These are phyloP conservation scores for Rubia balearica DNA, from an alignment of 305 asterid species.

Conservation along the genomic window DNA sequence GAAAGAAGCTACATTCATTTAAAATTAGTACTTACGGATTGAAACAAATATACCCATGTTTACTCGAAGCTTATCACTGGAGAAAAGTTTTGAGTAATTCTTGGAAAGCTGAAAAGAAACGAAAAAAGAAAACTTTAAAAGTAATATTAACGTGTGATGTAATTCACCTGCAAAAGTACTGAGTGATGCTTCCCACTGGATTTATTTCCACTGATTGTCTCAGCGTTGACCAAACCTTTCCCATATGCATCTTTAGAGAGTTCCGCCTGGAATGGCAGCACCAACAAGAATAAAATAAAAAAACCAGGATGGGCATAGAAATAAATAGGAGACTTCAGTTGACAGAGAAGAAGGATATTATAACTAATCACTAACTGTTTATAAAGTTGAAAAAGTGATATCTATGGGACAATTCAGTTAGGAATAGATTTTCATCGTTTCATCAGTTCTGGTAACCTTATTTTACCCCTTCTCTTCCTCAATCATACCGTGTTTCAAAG, in stretches of 20 bases:
- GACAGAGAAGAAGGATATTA: too few relatives aligned
- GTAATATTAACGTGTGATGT: neutral
- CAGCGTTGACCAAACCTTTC: constrained; percentile 38
- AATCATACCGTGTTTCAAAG: neutral
- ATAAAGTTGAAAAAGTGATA: neutral
- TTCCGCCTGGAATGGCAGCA: constrained; percentile 50
- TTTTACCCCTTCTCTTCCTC: neutral
- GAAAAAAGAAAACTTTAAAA: neutral
- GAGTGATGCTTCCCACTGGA: constrained; percentile 61
- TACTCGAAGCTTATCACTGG: neutral
- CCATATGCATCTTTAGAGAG: constrained; percentile 51
- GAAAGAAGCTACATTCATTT: constrained; percentile 27
- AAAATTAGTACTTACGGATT: neutral
- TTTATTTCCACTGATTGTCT: constrained; percentile 25
- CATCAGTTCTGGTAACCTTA: neutral
- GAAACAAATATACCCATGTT: neutral
- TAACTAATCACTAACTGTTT: neutral
- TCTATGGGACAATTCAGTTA: neutral
- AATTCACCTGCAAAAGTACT: constrained; percentile 66
- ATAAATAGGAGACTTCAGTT: too few relatives aligned
- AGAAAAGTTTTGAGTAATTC: neutral
- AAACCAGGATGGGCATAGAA: neutral
- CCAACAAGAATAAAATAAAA: neutral
- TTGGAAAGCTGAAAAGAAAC: neutral
- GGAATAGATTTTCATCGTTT: neutral